Percentiles rank a stretch among this genome's conserved stretches.
Conservation (phyloP, 2,329 filamentous ascomycete species). For the Kalmusia sp. region DNA sequence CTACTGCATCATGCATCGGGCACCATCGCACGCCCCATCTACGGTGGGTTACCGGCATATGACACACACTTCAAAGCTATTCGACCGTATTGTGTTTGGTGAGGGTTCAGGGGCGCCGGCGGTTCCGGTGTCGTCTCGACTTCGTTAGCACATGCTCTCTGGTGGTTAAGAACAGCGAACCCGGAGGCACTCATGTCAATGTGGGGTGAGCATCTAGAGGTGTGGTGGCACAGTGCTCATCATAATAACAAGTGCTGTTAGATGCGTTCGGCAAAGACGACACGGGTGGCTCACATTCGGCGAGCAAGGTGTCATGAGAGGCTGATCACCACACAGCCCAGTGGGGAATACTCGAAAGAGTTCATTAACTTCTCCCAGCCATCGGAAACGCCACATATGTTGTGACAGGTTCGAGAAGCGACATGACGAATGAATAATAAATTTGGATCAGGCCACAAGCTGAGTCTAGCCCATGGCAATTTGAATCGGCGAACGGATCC, state of each 20-base stretch:
- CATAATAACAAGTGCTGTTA: slow-evolving; percentile 40
- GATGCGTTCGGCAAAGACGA: slow-evolving; percentile 76
- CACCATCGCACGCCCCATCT: too few species aligned
- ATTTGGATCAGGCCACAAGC: too few species aligned
- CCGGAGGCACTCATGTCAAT: slow-evolving; percentile 61
- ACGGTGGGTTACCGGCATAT: slow-evolving; percentile 46
- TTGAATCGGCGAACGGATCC: too few species aligned
- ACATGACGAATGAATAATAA: neutral
- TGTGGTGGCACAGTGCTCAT: slow-evolving; percentile 64
- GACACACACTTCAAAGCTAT: slow-evolving; percentile 56
- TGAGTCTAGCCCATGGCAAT: too few species aligned
- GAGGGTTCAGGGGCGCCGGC: slow-evolving; percentile 55
- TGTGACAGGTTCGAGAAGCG: neutral
- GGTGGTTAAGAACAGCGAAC: slow-evolving; percentile 57
- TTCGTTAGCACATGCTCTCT: slow-evolving; percentile 54
- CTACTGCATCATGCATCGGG: slow-evolving; percentile 28
- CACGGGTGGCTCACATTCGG: neutral
- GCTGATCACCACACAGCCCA: too few species aligned
- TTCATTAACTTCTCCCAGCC: too few species aligned
- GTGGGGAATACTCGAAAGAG: too few species aligned
- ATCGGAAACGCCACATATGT: too few species aligned
- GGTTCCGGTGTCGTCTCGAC: slow-evolving; percentile 60
- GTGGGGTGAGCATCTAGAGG: slow-evolving; percentile 58
- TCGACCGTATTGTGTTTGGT: slow-evolving; percentile 64
- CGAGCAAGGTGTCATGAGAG: neutral